Base-by-base conservation (phyloP, 768 basidiomycete species). In the Auriculariales sp. region DNA sequence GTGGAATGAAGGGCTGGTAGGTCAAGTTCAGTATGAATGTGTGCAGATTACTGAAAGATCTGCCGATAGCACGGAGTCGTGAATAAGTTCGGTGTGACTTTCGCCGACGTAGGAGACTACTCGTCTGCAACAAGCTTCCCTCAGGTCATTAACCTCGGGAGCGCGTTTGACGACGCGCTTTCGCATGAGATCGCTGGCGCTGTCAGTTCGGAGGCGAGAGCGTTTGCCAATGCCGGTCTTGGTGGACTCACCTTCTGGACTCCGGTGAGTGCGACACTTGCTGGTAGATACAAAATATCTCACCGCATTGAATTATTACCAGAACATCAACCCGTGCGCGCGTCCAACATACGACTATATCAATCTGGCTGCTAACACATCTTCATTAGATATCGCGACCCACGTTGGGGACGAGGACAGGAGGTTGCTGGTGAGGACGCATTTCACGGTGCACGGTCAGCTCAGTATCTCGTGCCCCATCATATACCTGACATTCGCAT, bases 391-490 rank as follows among this genome's bases (percentile, higher is more conserved):
- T n/a, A n/a, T n/a, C 76, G 71, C 51, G 78, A 79, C 53, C 77
- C 78, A 35, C 74, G 76, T 10, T 78, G 78, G 77, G 77, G 77
- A 4, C 66, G 77, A 36, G 76, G 76, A 0, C 76, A 77, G 54
- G 78, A 78, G 60, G 78, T 77, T 0, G 76, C 75, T 4, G 78
- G 77, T 48, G 77, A 79, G 60, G 78, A 79, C 46, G 70, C 76
- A 0, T 75, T 68, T 61, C 74, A 71, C 52, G 62, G 71, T 27
- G 58, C 71, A 0, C 69, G 69, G 62, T 79, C n/a, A n/a, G n/a
- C n/a, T n/a, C n/a, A n/a, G n/a, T n/a, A n/a, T n/a, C n/a, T n/a
- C n/a, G n/a, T n/a, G n/a, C n/a, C n/a, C n/a, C n/a, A n/a, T n/a
- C n/a, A n/a, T n/a, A n/a, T n/a, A n/a, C n/a, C n/a, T n/a, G n/a